Conservation (phyloP, 495 filamentous ascomycete genomes). For the Trichoderma asperelloides region DNA sequence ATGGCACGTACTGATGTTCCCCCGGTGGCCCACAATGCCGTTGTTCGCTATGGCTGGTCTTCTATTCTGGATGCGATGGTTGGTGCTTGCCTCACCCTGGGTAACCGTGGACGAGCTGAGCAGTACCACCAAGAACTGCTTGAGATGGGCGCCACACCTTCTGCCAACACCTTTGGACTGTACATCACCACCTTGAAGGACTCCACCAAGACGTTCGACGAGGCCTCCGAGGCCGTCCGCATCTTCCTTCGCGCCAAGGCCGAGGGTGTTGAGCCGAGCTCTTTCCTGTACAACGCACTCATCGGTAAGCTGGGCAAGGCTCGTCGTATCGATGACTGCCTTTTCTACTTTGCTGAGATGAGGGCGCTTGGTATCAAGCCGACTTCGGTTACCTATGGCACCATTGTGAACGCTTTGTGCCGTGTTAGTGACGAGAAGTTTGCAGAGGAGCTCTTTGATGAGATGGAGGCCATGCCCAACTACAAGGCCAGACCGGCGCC, state of each 20-base stretch:
- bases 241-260: slow-evolving; percentile 89
- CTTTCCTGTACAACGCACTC: slow-evolving; percentile 96
- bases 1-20: slow-evolving; percentile 87
- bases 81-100: slow-evolving; percentile 77
- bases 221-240: slow-evolving; percentile 91
- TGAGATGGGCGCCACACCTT: slow-evolving; percentile 78
- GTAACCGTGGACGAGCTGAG: slow-evolving; percentile 67
- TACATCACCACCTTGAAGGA: slow-evolving; percentile 97
- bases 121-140: slow-evolving; percentile 85
- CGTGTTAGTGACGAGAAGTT: slow-evolving; percentile 96
- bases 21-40: slow-evolving; percentile 64
- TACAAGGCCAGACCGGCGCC: slow-evolving; percentile 96
- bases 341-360: slow-evolving; percentile 98
- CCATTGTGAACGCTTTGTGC: slow-evolving; percentile 94
- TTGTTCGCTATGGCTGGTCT: slow-evolving; percentile 88
- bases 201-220: slow-evolving; percentile 93
- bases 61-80: slow-evolving; percentile 95
- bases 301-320: slow-evolving; percentile 98
- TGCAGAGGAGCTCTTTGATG: slow-evolving; percentile 94
- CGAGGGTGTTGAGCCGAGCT: slow-evolving; percentile 92
- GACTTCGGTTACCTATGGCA: slow-evolving; percentile 95
- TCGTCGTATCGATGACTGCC: slow-evolving; percentile 92
- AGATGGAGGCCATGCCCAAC: slow-evolving; percentile 98
- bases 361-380: slow-evolving; percentile 84
- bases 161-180: slow-evolving; percentile 93